Evolutionary conservation across 768 basidiomycete genomes (phyloP).

Genomic region (Fomitopsis pulvina): DNA sequence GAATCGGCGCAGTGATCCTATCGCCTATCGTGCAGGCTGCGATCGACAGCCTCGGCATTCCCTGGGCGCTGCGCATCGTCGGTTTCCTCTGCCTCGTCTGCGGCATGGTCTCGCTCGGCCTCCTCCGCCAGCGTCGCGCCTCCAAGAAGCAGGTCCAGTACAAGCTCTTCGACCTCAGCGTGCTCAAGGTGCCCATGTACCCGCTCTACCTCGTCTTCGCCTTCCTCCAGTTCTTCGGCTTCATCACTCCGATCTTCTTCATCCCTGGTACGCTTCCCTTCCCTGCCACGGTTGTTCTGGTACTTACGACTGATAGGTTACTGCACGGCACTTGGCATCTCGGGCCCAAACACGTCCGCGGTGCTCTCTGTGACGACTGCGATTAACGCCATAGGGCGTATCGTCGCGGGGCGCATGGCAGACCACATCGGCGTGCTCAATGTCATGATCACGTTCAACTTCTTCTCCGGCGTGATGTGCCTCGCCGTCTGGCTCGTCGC

Average conservation of each 20-base stretch:
- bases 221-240: slow-evolving; percentile 5
- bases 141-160: slow-evolving; percentile 3
- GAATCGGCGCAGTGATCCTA: slow-evolving; percentile 3
- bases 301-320: not conserved
- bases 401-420: slow-evolving; percentile 1
- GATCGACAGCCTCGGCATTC: not conserved
- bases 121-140: not conserved
- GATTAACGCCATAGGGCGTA: not conserved
- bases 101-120: not conserved
- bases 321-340: not conserved
- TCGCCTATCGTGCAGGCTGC: not conserved
- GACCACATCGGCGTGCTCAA: not conserved
- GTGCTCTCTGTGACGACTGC: slow-evolving; percentile 1
- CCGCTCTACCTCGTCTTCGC: slow-evolving; percentile 1
- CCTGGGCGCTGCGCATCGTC: slow-evolving; percentile 4
- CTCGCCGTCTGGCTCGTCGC: slow-evolving; percentile 2
- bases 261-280: not conserved
- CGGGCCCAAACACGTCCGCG: not conserved
- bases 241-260: slow-evolving; percentile 1
- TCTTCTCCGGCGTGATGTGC: slow-evolving; percentile 1
- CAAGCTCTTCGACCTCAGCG: not conserved
- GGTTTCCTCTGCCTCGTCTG: not conserved
- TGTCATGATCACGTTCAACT: not conserved
- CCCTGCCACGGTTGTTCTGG: too few relatives aligned
- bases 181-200: not conserved